Evolutionary conservation across 192 early-diverging fungal species (phyloP), one percentile per base, ranked within the genome.

Genomic region (Jimgerdemannia lactiflua): DNA sequence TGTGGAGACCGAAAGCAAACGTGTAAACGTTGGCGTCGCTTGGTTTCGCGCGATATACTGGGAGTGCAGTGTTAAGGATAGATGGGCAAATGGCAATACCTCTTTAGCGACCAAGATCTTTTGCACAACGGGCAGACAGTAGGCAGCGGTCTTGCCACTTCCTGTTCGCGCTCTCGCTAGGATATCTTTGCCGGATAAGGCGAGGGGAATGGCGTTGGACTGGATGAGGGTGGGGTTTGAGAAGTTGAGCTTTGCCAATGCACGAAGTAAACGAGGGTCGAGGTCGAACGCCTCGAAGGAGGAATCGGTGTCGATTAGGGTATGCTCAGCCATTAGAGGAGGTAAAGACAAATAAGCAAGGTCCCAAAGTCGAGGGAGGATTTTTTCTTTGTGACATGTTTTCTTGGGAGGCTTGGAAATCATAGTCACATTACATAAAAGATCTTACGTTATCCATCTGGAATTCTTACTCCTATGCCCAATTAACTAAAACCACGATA

Each of bases 91-190:
- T n/a, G 44, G 3, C 69, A 84, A 71, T 76, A 86, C 87, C 70
- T 91, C 89, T 76, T 96, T 96, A 43, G 81, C 77, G 6, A 81
- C 70, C 44, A 99, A 83, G 20, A 99, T 95, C 80, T 96, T 96
- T 86, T 98, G 96, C 39, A 98, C 80, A 18, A 98, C 82, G 1
- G 98, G 97, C 39, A 98, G 78, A 69, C 92, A 90, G 83, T 97
- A 99, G 3, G 98, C 98, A 18, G 96, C 94, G 4, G 98, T 98
- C 84, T 99, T 99, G 75, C 98, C 98, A 39, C 93, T 95, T 41
- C 98, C 98, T 0, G 97, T 99, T 66, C 94, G 88, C 29, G 98
- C 97, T 64, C 92, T 85, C 10, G 96, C 98, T 64, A 98, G 84
- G 69, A 99, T 92, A 77, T 99, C 97, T 76, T 95, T 97, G 64